These are phyloP conservation scores for Microstegium vimineum DNA, from an alignment of 176 grass and related monocot species.

Conservation along the genomic window DNA sequence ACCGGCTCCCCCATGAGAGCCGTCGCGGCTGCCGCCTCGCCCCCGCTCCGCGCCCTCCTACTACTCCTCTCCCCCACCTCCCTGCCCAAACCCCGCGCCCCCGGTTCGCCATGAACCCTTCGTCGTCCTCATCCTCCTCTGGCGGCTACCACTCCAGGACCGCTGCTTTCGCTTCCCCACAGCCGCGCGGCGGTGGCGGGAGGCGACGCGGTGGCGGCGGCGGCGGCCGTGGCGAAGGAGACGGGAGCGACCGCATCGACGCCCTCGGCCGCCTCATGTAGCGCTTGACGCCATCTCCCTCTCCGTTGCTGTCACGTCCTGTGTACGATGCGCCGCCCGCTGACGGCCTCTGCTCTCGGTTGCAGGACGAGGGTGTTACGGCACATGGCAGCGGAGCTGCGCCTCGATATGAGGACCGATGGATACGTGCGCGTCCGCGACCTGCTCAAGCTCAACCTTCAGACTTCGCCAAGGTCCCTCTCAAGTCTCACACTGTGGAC, in stretches of 20 bases:
- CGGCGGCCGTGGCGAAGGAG: not conserved
- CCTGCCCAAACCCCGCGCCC: not conserved
- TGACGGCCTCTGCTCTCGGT: not conserved
- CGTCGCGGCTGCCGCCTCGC: not conserved
- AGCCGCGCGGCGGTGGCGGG: conserved; percentile 32
- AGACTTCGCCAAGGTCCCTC: conserved; percentile 69
- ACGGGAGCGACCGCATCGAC: conserved; percentile 44
- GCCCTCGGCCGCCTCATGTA: conserved; percentile 79
- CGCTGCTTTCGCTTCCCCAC: conserved; percentile 26
- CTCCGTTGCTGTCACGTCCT: not conserved
- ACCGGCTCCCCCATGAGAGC: conserved; percentile 27
- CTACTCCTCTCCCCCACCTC: not conserved
- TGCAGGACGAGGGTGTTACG: conserved; percentile 70
- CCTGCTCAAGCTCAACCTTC: conserved; percentile 57
- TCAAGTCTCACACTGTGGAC: conserved; percentile 71
- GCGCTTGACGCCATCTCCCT: not conserved
- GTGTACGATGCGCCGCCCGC: too few relatives aligned
- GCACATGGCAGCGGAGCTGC: conserved; percentile 84
- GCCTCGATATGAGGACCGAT: conserved; percentile 67
- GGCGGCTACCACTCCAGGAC: conserved; percentile 29
- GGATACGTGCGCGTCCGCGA: conserved; percentile 72
- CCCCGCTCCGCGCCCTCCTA: conserved; percentile 1
- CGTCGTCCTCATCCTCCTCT: conserved; percentile 24
- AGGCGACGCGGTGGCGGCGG: not conserved
- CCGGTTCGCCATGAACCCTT: conserved; percentile 28